A percentile compares a stretch with the other conserved stretches of the same genome.
phyloP scores from a whole-genome alignment of 257 asterid genomes.

The Cruciata laevipes region DNA sequence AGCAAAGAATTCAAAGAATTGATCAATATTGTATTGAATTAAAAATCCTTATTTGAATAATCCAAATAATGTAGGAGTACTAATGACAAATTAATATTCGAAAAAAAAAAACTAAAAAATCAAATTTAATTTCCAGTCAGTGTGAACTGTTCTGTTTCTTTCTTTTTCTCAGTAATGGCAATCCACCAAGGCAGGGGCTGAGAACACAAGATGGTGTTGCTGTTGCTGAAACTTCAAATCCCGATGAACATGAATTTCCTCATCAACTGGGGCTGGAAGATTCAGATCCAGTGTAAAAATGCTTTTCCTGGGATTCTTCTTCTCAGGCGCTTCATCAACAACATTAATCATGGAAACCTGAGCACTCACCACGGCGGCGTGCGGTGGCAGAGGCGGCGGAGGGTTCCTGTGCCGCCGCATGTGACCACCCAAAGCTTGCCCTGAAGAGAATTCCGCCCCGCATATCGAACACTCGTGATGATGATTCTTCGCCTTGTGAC shows the following conservation, averaged over 20 bases:
- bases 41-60: not conserved
- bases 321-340: not conserved
- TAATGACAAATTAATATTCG: not conserved
- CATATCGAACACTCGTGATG: constrained; percentile 71
- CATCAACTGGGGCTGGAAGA: constrained; percentile 69
- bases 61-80: constrained; percentile 9
- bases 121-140: not conserved
- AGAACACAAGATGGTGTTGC: constrained; percentile 35
- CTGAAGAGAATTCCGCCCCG: constrained; percentile 73
- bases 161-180: constrained; percentile 43
- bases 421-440: constrained; percentile 92
- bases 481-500: constrained; percentile 31
- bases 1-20: constrained; percentile 15
- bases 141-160: constrained; percentile 24
- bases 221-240: constrained; percentile 27
- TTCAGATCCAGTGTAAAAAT: constrained; percentile 61
- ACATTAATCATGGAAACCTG: constrained; percentile 6
- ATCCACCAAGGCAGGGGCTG: constrained; percentile 62
- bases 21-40: constrained; percentile 8
- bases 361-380: not conserved
- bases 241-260: constrained; percentile 19
- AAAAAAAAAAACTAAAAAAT: not conserved
- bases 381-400: not conserved
- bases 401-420: constrained; percentile 74
- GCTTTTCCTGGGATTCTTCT: constrained; percentile 28